These are phyloP conservation scores for Darksidea phi DNA, from an alignment of 495 filamentous ascomycete species.

Conservation along the genomic window DNA sequence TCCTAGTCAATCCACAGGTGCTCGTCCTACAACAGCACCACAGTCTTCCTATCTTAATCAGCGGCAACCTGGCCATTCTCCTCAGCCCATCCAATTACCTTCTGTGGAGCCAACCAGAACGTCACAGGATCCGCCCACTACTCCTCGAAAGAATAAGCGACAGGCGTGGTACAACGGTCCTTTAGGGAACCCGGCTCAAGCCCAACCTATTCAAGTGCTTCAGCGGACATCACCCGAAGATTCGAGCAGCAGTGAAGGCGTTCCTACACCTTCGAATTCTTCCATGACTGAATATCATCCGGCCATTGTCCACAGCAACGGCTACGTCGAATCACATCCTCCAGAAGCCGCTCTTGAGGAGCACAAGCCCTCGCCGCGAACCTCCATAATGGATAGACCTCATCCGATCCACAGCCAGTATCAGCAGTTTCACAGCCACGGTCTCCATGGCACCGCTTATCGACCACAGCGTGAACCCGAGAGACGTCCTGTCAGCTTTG, in stretches of 20 bases:
- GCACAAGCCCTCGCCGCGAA: slow-evolving; percentile 49
- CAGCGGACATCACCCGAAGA: slow-evolving; percentile 67
- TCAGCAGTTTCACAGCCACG: slow-evolving; percentile 13
- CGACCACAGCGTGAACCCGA: slow-evolving; percentile 39
- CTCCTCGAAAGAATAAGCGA: slow-evolving; percentile 60
- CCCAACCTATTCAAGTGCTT: slow-evolving; percentile 24
- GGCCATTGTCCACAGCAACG: slow-evolving; percentile 64
- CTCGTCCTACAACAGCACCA: slow-evolving; percentile 33
- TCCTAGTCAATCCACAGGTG: slow-evolving; percentile 40
- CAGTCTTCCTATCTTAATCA: slow-evolving; percentile 25
- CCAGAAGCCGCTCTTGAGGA: slow-evolving; percentile 39
- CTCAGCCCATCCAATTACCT: slow-evolving; percentile 27
- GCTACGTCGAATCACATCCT: slow-evolving; percentile 56
- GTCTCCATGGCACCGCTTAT: slow-evolving; percentile 30
- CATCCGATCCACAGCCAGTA: slow-evolving; percentile 21
- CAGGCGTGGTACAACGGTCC: slow-evolving; percentile 71
- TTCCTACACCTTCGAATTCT: slow-evolving; percentile 63
- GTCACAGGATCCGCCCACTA: slow-evolving; percentile 47
- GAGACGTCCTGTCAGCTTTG: slow-evolving; percentile 30
- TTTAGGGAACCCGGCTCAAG: slow-evolving; percentile 18
- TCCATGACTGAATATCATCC: slow-evolving; percentile 60
- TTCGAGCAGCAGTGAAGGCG: slow-evolving; percentile 70
- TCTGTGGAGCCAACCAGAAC: slow-evolving; percentile 15
- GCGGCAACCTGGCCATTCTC: slow-evolving; percentile 3
- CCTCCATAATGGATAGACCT: slow-evolving; percentile 37